phyloP scores from a whole-genome alignment of 2,329 filamentous ascomycete species.

The Ambrosiella cleistominuta region DNA sequence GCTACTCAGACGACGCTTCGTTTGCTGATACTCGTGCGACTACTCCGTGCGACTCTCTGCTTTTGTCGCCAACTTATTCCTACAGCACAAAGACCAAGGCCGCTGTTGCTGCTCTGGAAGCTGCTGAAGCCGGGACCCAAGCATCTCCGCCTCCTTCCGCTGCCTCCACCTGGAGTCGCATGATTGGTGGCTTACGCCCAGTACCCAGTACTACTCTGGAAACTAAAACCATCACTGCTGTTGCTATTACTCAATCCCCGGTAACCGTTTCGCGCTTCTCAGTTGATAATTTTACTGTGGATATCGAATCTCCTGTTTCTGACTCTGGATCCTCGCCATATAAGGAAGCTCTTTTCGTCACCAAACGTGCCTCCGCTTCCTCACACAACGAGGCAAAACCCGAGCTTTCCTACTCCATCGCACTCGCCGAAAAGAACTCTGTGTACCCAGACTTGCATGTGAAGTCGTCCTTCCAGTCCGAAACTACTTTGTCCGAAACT shows the following conservation, averaged over 20 bases:
- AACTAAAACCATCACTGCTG: conserved; percentile 8
- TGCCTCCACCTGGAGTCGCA: conserved; percentile 30
- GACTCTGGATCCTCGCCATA: conserved; percentile 15
- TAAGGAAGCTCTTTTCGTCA: not conserved
- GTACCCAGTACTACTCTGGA: conserved; percentile 25
- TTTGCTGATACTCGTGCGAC: conserved; percentile 6
- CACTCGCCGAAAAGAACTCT: not conserved
- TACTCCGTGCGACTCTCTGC: conserved; percentile 5
- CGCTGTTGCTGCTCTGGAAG: not conserved
- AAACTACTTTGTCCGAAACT: conserved; percentile 30
- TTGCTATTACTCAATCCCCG: conserved; percentile 1
- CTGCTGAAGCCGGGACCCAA: not conserved
- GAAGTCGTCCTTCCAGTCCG: conserved; percentile 14
- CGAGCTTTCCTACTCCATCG: not conserved
- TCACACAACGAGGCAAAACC: not conserved
- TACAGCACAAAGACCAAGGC: not conserved
- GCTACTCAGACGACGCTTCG: conserved; percentile 7
- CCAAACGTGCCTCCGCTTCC: not conserved
- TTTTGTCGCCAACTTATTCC: conserved; percentile 7
- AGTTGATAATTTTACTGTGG: conserved; percentile 19
- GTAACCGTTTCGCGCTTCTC: conserved; percentile 13
- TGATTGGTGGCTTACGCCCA: conserved; percentile 37
- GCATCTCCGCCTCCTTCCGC: conserved; percentile 18
- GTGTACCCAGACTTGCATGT: conserved; percentile 10
- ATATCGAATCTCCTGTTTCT: conserved; percentile 14